Evolutionary conservation across 441 rosid genomes (phyloP), one percentile per base, ranked within the genome.

Genomic region (Jatropha podagrica): DNA sequence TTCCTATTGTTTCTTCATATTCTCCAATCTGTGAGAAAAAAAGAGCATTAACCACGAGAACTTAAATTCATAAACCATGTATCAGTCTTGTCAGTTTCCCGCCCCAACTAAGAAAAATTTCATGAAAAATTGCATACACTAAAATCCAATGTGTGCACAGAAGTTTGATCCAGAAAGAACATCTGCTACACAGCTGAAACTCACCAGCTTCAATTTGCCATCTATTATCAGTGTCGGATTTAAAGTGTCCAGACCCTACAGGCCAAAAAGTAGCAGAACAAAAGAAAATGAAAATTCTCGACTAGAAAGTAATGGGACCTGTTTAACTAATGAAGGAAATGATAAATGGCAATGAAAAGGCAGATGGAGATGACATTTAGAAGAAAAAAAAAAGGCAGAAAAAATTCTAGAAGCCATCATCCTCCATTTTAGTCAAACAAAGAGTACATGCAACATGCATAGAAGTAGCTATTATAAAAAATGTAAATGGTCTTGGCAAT

Each of bases 1-100:
- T 86, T 56, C 92, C 94, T 11, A 87, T 80, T 58, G 90, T 87
- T 81, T 90, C 92, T 80, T 88, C 88, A 40, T 90, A 90, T 69
- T 84, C 83, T 74, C 89, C 91, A 61, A 90, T 83, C 92, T 90
- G 87, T 64, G n/a, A 58, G 73, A 40, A 41, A 32, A 32, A 18
- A 77, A 51, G 46, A 23, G 46, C 10, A 27, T 41, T 10, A 54
- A 48, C 17, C 63, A 27, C 42, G 44, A 49, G 14, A 48, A 71
- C 54, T 37, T 20, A 58, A n/a, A 32, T 26, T 18, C 23, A 64
- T 38, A 38, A 67, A n/a, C 10, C 9, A 48, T 46, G n/a, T 70
- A 66, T 46, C 26, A 46, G 44, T 38, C 51, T 42, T 62, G 38
- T 5, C 18, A 10, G 32, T 61, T 13, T 18, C 18, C 55, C 44